phyloP scores from a whole-genome alignment of 2,329 filamentous ascomycete species.

The Botryotinia narcissicola region DNA sequence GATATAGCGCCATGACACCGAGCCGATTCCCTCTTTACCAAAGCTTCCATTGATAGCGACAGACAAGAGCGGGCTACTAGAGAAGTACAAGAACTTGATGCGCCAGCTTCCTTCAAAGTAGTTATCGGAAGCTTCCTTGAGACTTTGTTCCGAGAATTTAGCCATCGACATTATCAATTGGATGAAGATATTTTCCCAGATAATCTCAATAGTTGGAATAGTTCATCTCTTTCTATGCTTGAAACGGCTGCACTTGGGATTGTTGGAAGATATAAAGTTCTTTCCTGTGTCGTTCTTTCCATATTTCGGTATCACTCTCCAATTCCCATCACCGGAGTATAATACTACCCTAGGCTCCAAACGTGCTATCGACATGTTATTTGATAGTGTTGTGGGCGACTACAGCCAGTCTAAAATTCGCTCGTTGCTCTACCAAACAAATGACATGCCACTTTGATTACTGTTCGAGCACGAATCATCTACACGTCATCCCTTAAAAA shows the following conservation, averaged over 20 bases:
- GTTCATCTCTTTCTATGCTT: constrained; percentile 50
- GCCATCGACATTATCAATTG: constrained; percentile 56
- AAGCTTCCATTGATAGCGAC: constrained; percentile 29
- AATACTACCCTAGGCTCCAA: constrained; percentile 53
- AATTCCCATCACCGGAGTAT: constrained; percentile 49
- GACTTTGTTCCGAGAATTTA: constrained; percentile 55
- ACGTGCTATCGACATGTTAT: constrained; percentile 56
- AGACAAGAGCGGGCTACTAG: constrained; percentile 45
- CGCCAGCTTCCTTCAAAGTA: constrained; percentile 53
- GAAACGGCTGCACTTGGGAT: constrained; percentile 47
- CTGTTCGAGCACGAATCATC: constrained; percentile 56
- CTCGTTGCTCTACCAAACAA: constrained; percentile 57
- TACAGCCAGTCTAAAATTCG: constrained; percentile 56
- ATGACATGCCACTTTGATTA: constrained; percentile 52
- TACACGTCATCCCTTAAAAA: constrained; percentile 55
- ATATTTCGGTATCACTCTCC: constrained; percentile 54
- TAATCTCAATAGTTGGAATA: constrained; percentile 54
- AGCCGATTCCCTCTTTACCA: constrained; percentile 23
- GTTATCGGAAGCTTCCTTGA: constrained; percentile 54
- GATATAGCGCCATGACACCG: constrained; percentile 48
- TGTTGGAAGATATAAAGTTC: constrained; percentile 51
- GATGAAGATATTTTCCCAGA: constrained; percentile 52
- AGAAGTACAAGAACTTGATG: constrained; percentile 59
- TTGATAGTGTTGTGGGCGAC: constrained; percentile 59
- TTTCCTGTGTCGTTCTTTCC: constrained; percentile 61